Evolutionary conservation across 768 basidiomycete genomes (phyloP).

Genomic region (Rhodotorula graminis): DNA sequence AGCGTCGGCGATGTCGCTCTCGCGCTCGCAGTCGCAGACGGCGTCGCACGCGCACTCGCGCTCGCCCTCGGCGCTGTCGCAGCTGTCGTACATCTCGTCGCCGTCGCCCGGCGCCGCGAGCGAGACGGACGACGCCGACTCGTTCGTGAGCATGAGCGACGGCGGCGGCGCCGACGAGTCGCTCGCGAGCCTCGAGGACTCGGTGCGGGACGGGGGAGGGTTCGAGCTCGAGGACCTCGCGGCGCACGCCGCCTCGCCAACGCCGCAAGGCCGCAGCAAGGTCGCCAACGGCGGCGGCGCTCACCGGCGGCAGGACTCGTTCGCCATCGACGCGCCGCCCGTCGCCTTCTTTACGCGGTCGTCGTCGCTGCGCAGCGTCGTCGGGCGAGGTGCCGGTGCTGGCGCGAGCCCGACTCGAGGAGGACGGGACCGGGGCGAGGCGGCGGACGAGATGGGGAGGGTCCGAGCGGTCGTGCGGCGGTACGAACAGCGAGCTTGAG

Average conservation of each 20-base stretch:
- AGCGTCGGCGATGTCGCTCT: not conserved
- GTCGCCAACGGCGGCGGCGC: not conserved
- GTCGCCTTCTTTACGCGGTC: conserved; percentile 23
- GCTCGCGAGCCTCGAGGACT: not conserved
- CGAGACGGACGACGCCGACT: conserved; percentile 14
- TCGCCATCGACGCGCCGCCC: conserved; percentile 18
- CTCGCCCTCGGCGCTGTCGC: not conserved
- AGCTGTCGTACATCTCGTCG: not conserved
- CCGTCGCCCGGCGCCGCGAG: not conserved
- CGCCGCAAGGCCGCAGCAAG: too few species aligned
- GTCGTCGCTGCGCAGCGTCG: not conserved
- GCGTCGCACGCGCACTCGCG: not conserved
- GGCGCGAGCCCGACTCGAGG: not conserved
- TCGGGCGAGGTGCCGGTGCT: too few species aligned
- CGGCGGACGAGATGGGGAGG: not conserved
- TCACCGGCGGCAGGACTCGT: conserved; percentile 1
- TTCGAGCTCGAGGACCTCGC: conserved; percentile 17
- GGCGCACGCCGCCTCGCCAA: not conserved
- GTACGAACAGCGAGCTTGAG: not conserved
- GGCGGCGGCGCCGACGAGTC: not conserved
- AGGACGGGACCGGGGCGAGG: not conserved
- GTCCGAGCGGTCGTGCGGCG: not conserved
- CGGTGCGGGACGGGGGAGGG: not conserved
- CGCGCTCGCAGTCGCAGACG: not conserved
- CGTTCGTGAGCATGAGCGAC: conserved; percentile 14